phyloP scores from a whole-genome alignment of 176 grass and related monocot species.

The Oropetium thomaeum region DNA sequence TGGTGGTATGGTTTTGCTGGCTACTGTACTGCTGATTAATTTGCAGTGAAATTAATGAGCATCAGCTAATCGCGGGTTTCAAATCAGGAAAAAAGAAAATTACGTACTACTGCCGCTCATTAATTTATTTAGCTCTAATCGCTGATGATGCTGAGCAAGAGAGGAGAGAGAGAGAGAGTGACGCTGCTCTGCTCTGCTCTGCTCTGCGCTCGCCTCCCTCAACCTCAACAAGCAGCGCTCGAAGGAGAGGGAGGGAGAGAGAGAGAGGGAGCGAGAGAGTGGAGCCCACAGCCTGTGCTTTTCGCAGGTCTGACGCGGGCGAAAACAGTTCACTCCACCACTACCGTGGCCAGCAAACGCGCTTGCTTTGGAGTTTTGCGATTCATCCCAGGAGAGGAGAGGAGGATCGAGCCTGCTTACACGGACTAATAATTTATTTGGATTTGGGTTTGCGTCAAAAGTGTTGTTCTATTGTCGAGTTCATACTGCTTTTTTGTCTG shows the following conservation, averaged over 20 bases:
- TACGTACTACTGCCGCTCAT: no score
- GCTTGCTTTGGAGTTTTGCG: not conserved
- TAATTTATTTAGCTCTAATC: no score
- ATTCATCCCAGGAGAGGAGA: not conserved
- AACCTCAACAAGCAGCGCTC: no score
- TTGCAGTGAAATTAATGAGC: slow-evolving; percentile 29
- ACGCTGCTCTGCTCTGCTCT: not conserved
- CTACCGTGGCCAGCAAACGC: not conserved
- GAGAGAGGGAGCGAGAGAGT: not conserved
- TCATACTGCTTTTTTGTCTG: not conserved
- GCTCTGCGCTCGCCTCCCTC: no score
- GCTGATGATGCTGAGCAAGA: no score
- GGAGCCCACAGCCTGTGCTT: not conserved
- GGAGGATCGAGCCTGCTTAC: not conserved
- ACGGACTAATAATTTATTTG: not conserved
- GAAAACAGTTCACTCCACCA: not conserved
- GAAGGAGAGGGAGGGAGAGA: not conserved
- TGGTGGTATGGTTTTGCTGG: slow-evolving; percentile 23
- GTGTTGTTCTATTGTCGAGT: not conserved
- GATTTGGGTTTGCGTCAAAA: not conserved
- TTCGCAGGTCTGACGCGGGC: not conserved
- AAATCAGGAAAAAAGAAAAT: not conserved
- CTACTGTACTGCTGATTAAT: slow-evolving; percentile 12
- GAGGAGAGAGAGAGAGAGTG: not conserved
- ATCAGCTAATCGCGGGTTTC: slow-evolving; percentile 19